Base-by-base conservation (phyloP, 2,329 filamentous ascomycete species). In the Raffaelea albimanens region DNA sequence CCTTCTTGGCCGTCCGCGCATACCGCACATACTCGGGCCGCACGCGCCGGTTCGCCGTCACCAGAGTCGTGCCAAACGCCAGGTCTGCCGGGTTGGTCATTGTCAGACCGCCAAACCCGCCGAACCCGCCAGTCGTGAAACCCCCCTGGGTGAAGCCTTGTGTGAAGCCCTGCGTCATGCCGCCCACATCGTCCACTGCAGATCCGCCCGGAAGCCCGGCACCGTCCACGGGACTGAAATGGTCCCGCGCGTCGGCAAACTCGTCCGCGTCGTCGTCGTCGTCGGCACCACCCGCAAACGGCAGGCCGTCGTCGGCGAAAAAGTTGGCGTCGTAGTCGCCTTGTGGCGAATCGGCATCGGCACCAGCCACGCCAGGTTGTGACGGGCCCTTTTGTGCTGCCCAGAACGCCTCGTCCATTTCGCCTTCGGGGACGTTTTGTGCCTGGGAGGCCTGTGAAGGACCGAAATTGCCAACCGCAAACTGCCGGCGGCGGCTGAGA, bases 351-450 rank as follows among this genome's bases (percentile, higher is more conserved):
- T 68, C 74, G 3, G 72, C 76, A 34, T 76, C 63, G 2, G 67
- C 74, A 3, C 71, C 76, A 40, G 58, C 57, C 49, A 48, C 53
- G 7, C 54, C 46, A 18, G 52, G 46, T 29, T 44, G 51, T 38
- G 49, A 57, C 45, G 68, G 76, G 55, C 68, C 81, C 62, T 78
- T 85, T 67, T 75, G 81, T 38, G 78, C 76, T 5, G 93, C 93
- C 89, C 93, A 98, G 68, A 95, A 97, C 19, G 86, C 90, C 66
- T 96, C 91, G 59, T 97, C 88, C 72, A 96, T 87, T 50, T 95
- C 87, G 38, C 82, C 85, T 51, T 83, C 78, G 1, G 76, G 77
- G 9, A 79, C 67, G 33, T 77, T 74, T 20, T 9, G 14, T 25
- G 9, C 20, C 20, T 20, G 9, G 29, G 29, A 8, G 4, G 3